Evolutionary conservation across 31 red algal species (phyloP), one percentile per base, ranked within the genome.

Genomic region (Odonthalia washingtoniensis): DNA sequence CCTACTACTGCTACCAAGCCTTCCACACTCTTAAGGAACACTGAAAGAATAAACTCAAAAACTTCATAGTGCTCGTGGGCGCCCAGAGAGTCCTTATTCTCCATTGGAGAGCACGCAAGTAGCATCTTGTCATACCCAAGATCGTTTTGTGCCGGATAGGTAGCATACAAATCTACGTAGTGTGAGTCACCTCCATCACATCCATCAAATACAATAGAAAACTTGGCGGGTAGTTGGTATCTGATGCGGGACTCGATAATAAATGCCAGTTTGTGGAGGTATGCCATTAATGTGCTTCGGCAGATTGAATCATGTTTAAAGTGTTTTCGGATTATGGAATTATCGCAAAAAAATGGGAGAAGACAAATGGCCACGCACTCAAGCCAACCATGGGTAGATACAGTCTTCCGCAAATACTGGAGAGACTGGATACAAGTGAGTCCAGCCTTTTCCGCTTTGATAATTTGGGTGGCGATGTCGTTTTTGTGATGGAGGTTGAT

Each of bases 151-250:
- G 26, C 16, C 12, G 27, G 67, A 30, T 18, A 70, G 28, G 26
- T 18, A 18, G 28, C 67, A 70, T 18, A 18, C 49, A 70, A 70
- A 34, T 30, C 67, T 34, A 70, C 67, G 14, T 70, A 70, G 33
- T 70, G 67, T 18, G 67, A 18, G 26, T 70, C 67, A 30, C 27
- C 27, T 30, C 16, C 26, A 12, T 18, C 9, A 18, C 67, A 70
- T 26, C 67, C 67, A 70, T 70, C 67, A 70, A 70, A 70, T 6
- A 36, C 27, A 36, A 70, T 70, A 26, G 67, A 12, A 70, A 70
- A 70, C 28, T 70, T 70, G 49, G 9, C 49, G 12, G 49, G 49
- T 9, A 57, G 49, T 57, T 9, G 12, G 21, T 57, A 9, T 9
- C 49, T 57, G 49, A 57, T 9, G 12, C 21, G 9, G 12, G 9